Evolutionary conservation across 768 basidiomycete species (phyloP).

Genomic region (Leccinum rimulosum): DNA sequence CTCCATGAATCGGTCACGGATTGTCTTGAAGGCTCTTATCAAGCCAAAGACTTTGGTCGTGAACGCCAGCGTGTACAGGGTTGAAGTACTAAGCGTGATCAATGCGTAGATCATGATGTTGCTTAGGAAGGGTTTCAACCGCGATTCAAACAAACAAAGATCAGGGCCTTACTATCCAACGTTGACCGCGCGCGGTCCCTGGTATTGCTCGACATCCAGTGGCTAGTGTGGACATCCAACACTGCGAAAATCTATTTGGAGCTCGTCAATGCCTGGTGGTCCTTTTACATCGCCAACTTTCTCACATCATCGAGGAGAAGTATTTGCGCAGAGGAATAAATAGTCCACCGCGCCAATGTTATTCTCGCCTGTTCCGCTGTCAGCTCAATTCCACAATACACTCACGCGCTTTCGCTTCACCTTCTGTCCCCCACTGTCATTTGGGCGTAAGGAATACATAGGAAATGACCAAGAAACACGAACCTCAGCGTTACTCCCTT

Average conservation of each 20-base stretch:
- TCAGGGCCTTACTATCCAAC: constrained; percentile 30
- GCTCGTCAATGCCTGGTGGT: not conserved
- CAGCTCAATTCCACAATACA: not conserved
- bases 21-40: constrained; percentile 50
- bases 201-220: constrained; percentile 39
- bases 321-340: constrained; percentile 57
- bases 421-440: constrained; percentile 12
- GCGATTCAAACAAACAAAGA: not conserved
- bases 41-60: constrained; percentile 43
- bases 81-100: constrained; percentile 32
- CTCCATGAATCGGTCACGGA: constrained; percentile 51
- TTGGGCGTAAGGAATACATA: not conserved
- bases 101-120: constrained; percentile 47
- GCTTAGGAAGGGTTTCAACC: constrained; percentile 26
- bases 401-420: not conserved
- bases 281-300: not conserved
- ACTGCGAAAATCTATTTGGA: constrained; percentile 44
- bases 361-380: constrained; percentile 39
- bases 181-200: constrained; percentile 29
- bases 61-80: constrained; percentile 34
- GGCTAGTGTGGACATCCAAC: constrained; percentile 53
- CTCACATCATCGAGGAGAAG: constrained; percentile 69
- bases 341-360: constrained; percentile 49
- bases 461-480: not conserved
- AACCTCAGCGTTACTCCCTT: constrained; percentile 57